A percentile compares a stretch with the other conserved stretches of the same genome.
Conservation (phyloP, 2,329 filamentous ascomycete species). For the Stromatinia cepivora region DNA sequence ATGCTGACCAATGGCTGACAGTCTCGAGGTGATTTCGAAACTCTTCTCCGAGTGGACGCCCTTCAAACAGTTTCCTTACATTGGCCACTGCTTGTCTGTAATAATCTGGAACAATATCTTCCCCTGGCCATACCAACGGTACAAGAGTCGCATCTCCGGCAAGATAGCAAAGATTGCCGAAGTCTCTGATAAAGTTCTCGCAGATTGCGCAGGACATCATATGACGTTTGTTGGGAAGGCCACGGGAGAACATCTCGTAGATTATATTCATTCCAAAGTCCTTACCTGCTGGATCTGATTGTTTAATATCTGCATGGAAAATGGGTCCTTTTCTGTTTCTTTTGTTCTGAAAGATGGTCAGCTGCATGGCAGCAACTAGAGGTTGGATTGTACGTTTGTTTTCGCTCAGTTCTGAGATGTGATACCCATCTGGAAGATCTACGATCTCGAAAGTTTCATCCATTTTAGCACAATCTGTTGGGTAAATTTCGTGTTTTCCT, state of each 20-base stretch:
- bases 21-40: neutral
- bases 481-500: neutral
- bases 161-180: slow-evolving; percentile 14
- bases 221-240: neutral
- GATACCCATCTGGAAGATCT: slow-evolving; percentile 11
- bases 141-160: neutral
- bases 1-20: neutral
- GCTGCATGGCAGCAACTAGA: slow-evolving; percentile 10
- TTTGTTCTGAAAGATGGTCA: neutral
- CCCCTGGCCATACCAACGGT: slow-evolving; percentile 16
- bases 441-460: slow-evolving; percentile 18
- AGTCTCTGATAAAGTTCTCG: slow-evolving; percentile 5
- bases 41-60: slow-evolving; percentile 5
- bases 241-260: slow-evolving; percentile 14
- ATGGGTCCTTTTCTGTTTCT: neutral
- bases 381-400: slow-evolving; percentile 9
- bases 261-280: slow-evolving; percentile 1
- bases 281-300: slow-evolving; percentile 1
- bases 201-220: slow-evolving; percentile 17
- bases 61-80: slow-evolving; percentile 14
- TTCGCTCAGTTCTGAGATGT: slow-evolving; percentile 5
- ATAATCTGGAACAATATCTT: slow-evolving; percentile 9
- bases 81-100: slow-evolving; percentile 4
- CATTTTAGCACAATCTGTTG: neutral
- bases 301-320: slow-evolving; percentile 10